These are phyloP conservation scores for Chrysanthemum makinoi DNA, from an alignment of 129 eudicot species.

Conservation along the genomic window DNA sequence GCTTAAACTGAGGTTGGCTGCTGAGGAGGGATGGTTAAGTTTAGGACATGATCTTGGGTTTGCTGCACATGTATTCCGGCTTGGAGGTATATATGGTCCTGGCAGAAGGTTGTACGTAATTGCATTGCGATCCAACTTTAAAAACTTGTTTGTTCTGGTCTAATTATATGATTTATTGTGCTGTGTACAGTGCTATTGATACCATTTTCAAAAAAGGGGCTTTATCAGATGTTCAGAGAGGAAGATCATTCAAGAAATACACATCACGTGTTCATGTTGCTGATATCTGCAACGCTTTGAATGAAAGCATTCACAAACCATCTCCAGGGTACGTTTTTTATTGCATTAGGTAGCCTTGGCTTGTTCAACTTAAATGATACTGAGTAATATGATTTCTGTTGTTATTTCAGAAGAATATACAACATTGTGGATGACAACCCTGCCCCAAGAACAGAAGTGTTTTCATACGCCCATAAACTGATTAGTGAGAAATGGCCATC, in stretches of 20 bases:
- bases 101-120: constrained; percentile 70
- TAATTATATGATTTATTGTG: background rate
- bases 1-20: constrained; percentile 66
- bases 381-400: background rate
- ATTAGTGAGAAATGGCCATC: constrained; percentile 58
- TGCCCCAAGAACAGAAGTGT: constrained; percentile 70
- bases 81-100: constrained; percentile 96
- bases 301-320: constrained; percentile 51
- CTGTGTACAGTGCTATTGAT: constrained; percentile 68
- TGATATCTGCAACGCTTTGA: constrained; percentile 80
- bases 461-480: constrained; percentile 51
- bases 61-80: constrained; percentile 68
- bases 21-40: constrained; percentile 78
- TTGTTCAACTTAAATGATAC: background rate
- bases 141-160: background rate
- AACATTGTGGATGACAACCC: constrained; percentile 93
- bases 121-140: background rate
- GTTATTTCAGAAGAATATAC: constrained; percentile 45
- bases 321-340: constrained; percentile 43
- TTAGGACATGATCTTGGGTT: constrained; percentile 61
- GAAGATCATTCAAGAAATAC: constrained; percentile 52
- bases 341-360: background rate
- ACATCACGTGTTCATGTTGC: constrained; percentile 84
- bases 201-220: constrained; percentile 54
- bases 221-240: constrained; percentile 51